Conservation (phyloP, 148 eudicot species). For the Fagopyrum tataricum region DNA sequence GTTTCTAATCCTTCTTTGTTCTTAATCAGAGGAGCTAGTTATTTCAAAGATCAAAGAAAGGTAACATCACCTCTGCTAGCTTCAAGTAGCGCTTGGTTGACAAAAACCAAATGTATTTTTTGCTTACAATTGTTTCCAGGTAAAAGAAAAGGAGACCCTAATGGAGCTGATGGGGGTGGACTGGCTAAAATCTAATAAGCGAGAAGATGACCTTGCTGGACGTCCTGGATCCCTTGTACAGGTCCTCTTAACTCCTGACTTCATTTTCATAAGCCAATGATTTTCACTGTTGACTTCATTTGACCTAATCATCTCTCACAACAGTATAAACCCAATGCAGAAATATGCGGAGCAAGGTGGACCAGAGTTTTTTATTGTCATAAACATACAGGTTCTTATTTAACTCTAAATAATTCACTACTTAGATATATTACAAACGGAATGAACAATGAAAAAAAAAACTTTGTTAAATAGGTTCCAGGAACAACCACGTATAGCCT, state of each 20-base stretch:
- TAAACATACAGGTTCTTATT: constrained; percentile 53
- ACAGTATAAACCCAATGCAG: constrained; percentile 22
- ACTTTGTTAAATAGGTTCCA: constrained; percentile 30
- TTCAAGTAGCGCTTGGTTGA: too few relatives aligned
- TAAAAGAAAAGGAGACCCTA: constrained; percentile 44
- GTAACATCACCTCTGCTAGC: constrained; percentile 15
- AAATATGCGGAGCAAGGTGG: constrained; percentile 59
- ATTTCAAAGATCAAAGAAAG: constrained; percentile 47
- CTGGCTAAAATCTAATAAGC: constrained; percentile 57
- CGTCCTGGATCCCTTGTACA: constrained; percentile 57
- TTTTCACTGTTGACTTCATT: neutral
- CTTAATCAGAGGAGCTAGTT: constrained; percentile 53
- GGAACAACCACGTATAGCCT: constrained; percentile 43
- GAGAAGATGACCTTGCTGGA: constrained; percentile 57
- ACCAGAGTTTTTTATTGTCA: constrained; percentile 58
- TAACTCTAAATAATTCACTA: neutral
- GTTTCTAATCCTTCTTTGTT: constrained; percentile 51
- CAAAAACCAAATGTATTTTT: neutral
- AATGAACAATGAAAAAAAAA: neutral
- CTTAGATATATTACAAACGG: neutral
- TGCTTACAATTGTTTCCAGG: constrained; percentile 20
- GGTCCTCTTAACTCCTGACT: constrained; percentile 23
- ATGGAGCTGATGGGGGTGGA: constrained; percentile 56
- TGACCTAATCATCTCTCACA: neutral
- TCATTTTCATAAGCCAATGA: neutral